Percentiles rank a stretch among this genome's conserved stretches.
Conservation (phyloP, 306 rosid species). For the Inga leiocalycina region DNA sequence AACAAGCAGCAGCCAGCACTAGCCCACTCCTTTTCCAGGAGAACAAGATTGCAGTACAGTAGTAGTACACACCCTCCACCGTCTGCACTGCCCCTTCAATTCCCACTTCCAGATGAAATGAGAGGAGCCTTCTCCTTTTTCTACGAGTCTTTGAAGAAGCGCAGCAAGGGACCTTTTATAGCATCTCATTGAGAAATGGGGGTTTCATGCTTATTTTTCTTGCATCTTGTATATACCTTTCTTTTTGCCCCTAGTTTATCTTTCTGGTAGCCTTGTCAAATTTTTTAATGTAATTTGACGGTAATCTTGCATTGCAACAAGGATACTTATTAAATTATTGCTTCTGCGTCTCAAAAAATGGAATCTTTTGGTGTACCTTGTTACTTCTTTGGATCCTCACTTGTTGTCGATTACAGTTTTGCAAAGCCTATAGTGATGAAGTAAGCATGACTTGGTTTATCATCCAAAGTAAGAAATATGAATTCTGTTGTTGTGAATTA, state of each 20-base stretch:
- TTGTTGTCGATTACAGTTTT: background rate
- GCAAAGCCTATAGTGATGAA: background rate
- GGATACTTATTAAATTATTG: constrained; percentile 31
- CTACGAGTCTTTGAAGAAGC: constrained; percentile 65
- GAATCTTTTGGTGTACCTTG: background rate
- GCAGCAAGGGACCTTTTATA: constrained; percentile 45
- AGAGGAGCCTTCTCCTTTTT: constrained; percentile 76
- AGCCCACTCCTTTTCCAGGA: constrained; percentile 69
- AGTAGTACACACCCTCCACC: constrained; percentile 41
- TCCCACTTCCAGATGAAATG: constrained; percentile 77
- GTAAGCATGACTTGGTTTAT: background rate
- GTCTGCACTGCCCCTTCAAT: constrained; percentile 67
- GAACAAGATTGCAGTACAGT: constrained; percentile 33
- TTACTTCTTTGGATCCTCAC: background rate
- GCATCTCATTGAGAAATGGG: constrained; percentile 40
- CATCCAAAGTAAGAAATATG: no score
- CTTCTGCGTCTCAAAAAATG: constrained; percentile 6
- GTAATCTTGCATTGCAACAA: constrained; percentile 20
- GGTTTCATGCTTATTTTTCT: constrained; percentile 21
- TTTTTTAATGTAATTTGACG: constrained; percentile 31
- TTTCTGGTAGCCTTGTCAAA: constrained; percentile 16
- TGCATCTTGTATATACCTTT: constrained; percentile 38
- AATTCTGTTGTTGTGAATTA: no score
- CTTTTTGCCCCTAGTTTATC: constrained; percentile 4
- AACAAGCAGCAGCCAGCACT: constrained; percentile 95